Conservation (phyloP, 1,284 basidiomycete genomes). For the Pholiota adiposa region DNA sequence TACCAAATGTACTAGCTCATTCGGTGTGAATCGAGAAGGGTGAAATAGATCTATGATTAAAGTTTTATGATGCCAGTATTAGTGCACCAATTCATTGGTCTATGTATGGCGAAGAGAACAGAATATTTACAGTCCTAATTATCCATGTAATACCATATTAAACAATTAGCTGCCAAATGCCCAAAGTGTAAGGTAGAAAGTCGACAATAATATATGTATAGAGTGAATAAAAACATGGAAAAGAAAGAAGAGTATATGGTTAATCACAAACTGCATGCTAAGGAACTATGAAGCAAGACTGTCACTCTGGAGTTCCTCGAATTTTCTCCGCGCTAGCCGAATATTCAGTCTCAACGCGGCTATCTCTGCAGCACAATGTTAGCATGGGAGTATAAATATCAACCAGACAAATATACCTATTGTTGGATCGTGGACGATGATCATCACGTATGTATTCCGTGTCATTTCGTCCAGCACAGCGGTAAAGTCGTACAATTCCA, state of each 20-base stretch:
- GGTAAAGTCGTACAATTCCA: slow-evolving; percentile 83
- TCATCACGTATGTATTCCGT: slow-evolving; percentile 91
- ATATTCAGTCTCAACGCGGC: slow-evolving; percentile 86
- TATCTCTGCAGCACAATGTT: slow-evolving; percentile 57
- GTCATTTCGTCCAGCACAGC: slow-evolving; percentile 96
- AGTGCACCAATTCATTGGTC: not conserved
- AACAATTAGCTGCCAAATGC: slow-evolving; percentile 13
- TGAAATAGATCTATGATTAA: too few relatives aligned
- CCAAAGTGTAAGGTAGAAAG: slow-evolving; percentile 1
- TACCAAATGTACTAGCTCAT: too few relatives aligned
- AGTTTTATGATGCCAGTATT: too few relatives aligned
- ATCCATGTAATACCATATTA: too few relatives aligned
- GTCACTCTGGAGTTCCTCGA: slow-evolving; percentile 81
- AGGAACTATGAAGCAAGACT: slow-evolving; percentile 42
- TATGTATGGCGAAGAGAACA: not conserved
- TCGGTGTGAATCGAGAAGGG: too few relatives aligned
- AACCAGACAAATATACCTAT: slow-evolving; percentile 61
- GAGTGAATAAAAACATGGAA: slow-evolving; percentile 18
- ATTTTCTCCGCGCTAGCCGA: slow-evolving; percentile 78
- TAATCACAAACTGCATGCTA: slow-evolving; percentile 2
- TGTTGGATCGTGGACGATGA: slow-evolving; percentile 86
- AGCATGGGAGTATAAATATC: not conserved
- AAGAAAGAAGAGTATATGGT: slow-evolving; percentile 8
- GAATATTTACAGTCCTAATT: not conserved
- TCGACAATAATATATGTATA: not conserved